phyloP scores from a whole-genome alignment of 2,329 filamentous ascomycete species.

The Epichloe bromicola region DNA sequence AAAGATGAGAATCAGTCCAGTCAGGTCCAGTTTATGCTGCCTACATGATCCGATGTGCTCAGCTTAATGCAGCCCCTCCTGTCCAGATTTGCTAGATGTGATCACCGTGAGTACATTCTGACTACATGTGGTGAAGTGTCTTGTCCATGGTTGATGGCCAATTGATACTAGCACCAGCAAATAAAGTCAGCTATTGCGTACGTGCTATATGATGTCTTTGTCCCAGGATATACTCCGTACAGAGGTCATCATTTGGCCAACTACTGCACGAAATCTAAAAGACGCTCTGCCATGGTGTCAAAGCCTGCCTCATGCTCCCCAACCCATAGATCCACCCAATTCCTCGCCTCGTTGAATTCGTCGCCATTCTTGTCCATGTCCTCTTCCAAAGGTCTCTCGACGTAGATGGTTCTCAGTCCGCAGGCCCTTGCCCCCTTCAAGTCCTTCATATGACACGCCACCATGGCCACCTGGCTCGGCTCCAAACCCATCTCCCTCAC shows the following conservation, averaged over 20 bases:
- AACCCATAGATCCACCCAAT: slow-evolving; percentile 28
- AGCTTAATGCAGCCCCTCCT: no score
- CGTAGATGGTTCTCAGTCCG: slow-evolving; percentile 60
- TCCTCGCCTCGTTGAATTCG: slow-evolving; percentile 35
- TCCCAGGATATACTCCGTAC: neutral
- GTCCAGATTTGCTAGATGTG: no score
- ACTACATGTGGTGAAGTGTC: no score
- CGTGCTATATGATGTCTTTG: neutral
- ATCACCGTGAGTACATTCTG: no score
- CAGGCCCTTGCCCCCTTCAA: slow-evolving; percentile 49
- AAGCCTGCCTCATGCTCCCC: slow-evolving; percentile 20
- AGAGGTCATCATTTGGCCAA: neutral
- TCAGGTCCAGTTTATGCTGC: no score
- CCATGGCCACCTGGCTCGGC: slow-evolving; percentile 56
- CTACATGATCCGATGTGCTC: no score
- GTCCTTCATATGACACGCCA: slow-evolving; percentile 63
- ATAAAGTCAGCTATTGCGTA: no score
- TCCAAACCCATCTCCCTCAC: slow-evolving; percentile 42
- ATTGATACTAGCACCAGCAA: no score
- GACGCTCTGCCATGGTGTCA: slow-evolving; percentile 15
- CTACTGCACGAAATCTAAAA: slow-evolving; percentile 11
- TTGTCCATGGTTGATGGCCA: no score
- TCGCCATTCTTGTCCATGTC: slow-evolving; percentile 38
- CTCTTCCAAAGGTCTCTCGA: slow-evolving; percentile 58
- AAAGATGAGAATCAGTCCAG: no score